Evolutionary conservation across 2,329 filamentous ascomycete species (phyloP).

Genomic region (Aschersonia sp.): DNA sequence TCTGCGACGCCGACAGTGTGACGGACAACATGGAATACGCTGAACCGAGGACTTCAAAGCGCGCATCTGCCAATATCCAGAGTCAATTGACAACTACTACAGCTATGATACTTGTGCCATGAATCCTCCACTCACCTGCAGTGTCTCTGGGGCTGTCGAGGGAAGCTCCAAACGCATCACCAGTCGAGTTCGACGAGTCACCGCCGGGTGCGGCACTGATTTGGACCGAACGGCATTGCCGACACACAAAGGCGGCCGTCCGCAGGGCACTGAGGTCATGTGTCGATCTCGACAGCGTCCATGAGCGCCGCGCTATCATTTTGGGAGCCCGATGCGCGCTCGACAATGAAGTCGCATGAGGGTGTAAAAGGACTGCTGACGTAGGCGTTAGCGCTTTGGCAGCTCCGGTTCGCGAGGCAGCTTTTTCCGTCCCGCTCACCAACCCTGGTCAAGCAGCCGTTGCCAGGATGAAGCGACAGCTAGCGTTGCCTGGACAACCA

Average conservation of each 20-base stretch:
- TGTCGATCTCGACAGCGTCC: constrained; percentile 21
- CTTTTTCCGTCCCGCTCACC: constrained; percentile 14
- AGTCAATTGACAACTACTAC: not conserved
- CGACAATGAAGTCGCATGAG: too few species aligned
- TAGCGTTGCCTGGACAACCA: constrained; percentile 4
- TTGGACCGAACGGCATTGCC: constrained; percentile 45
- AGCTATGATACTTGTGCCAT: not conserved
- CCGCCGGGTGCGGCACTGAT: constrained; percentile 47
- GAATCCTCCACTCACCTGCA: constrained; percentile 26
- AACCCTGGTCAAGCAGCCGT: not conserved
- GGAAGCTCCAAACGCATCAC: constrained; percentile 41
- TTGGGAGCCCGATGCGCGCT: not conserved
- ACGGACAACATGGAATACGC: constrained; percentile 92
- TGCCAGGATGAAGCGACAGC: not conserved
- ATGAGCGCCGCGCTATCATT: constrained; percentile 23
- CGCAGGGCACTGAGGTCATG: constrained; percentile 14
- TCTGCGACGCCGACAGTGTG: constrained; percentile 81
- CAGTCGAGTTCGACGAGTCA: constrained; percentile 31
- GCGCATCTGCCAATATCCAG: constrained; percentile 54
- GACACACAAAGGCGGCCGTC: constrained; percentile 27
- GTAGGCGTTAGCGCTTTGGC: constrained; percentile 13
- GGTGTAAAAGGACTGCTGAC: too few species aligned
- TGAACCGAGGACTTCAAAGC: constrained; percentile 83
- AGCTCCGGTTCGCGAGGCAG: constrained; percentile 7
- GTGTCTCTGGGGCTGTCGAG: constrained; percentile 29